Percentiles rank a stretch among this genome's conserved stretches.
Conservation (phyloP, 1,284 basidiomycete genomes). For the Lignosus rhinocerotis region DNA sequence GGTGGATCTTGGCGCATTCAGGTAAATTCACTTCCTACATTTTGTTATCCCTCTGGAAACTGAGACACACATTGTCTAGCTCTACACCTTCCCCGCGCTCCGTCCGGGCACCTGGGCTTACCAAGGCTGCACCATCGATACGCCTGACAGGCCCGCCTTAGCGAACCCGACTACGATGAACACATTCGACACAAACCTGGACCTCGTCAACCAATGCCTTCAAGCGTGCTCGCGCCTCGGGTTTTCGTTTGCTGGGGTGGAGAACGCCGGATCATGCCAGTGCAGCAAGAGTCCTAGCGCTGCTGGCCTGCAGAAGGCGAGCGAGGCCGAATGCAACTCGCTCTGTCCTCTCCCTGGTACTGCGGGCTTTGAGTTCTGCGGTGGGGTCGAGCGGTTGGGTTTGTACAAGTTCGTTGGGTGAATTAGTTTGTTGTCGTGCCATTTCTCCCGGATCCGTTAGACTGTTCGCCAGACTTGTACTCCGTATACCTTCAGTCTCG, state of each 20-base stretch:
- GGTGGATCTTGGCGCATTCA: conserved; percentile 28
- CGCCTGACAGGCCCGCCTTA: conserved; percentile 14
- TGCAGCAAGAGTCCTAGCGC: conserved; percentile 10
- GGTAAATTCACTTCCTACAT: background rate
- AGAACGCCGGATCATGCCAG: conserved; percentile 16
- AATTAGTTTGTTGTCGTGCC: too few relatives aligned
- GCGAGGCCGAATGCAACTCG: conserved; percentile 18
- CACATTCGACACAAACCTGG: conserved; percentile 16
- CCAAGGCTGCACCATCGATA: conserved; percentile 18
- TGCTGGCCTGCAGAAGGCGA: conserved; percentile 2
- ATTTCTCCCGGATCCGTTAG: background rate
- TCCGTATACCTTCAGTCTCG: background rate
- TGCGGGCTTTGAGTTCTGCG: background rate
- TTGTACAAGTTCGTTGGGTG: too few relatives aligned
- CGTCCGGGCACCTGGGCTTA: conserved; percentile 20
- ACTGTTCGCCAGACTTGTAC: background rate
- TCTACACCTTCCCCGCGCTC: conserved; percentile 20
- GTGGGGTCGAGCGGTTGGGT: too few relatives aligned
- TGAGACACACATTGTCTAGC: background rate
- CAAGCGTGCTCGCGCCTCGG: conserved; percentile 19
- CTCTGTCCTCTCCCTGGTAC: conserved; percentile 21
- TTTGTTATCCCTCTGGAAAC: background rate
- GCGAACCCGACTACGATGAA: background rate
- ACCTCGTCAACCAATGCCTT: conserved; percentile 22
- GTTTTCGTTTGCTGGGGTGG: conserved; percentile 20